Percentiles rank a stretch among this genome's conserved stretches.
Evolutionary conservation across 1,284 basidiomycete species (phyloP).

Genomic region (Porogramme epimiltina): DNA sequence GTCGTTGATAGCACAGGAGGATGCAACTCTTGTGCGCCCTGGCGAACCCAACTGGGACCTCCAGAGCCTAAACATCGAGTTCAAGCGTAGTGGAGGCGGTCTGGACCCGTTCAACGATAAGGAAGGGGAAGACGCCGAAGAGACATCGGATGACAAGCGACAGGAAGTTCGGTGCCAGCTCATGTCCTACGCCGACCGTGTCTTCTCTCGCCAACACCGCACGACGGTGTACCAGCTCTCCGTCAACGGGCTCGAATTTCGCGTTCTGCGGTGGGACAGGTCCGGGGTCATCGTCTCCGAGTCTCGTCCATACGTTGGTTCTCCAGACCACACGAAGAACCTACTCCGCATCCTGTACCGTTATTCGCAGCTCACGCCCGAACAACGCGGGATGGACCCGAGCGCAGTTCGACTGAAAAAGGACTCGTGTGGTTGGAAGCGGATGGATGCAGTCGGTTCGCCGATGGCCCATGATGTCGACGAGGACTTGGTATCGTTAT

Average conservation of each 20-base stretch:
- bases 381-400: slow-evolving; percentile 12
- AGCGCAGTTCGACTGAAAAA: not conserved
- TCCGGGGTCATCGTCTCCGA: slow-evolving; percentile 15
- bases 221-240: not conserved
- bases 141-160: not conserved
- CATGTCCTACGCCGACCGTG: not conserved
- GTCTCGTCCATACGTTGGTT: slow-evolving; percentile 6
- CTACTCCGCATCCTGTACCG: not conserved
- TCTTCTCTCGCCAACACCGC: slow-evolving; percentile 1
- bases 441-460: not conserved
- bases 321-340: not conserved
- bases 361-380: slow-evolving; percentile 2
- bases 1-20: not conserved
- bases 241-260: not conserved
- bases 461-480: not conserved
- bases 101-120: not conserved
- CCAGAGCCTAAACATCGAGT: not conserved
- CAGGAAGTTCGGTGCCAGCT: not conserved
- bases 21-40: not conserved
- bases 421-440: not conserved
- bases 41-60: not conserved
- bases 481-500: not conserved
- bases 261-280: slow-evolving; percentile 20
- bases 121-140: not conserved
- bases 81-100: not conserved